Evolutionary conservation across 2,329 filamentous ascomycete genomes (phyloP).

Genomic region (Aspergillus sp.): DNA sequence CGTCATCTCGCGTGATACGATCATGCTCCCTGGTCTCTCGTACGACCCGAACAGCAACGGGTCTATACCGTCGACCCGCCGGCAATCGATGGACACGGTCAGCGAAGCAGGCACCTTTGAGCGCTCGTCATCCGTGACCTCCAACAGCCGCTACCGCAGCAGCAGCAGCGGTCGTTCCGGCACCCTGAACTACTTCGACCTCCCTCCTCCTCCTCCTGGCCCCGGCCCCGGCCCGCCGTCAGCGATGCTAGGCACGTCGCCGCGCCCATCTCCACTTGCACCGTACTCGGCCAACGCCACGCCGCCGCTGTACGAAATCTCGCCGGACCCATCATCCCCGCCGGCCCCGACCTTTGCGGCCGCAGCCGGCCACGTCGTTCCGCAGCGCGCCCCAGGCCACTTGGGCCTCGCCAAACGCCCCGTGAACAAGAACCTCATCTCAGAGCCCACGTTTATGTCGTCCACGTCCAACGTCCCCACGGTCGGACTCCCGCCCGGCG

Average conservation of each 20-base stretch:
- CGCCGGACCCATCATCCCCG: slow-evolving; percentile 36
- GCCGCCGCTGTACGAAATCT: slow-evolving; percentile 42
- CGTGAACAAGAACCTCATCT: slow-evolving; percentile 54
- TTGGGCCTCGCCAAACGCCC: slow-evolving; percentile 45
- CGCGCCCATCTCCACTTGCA: slow-evolving; percentile 39
- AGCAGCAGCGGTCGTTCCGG: slow-evolving; percentile 33
- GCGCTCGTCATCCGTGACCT: slow-evolving; percentile 27
- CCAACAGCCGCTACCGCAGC: slow-evolving; percentile 32
- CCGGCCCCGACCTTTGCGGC: slow-evolving; percentile 17
- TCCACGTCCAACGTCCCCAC: slow-evolving; percentile 52
- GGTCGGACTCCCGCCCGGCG: slow-evolving; percentile 49
- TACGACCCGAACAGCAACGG: slow-evolving; percentile 14
- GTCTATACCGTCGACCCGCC: slow-evolving; percentile 27
- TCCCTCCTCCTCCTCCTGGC: slow-evolving; percentile 20
- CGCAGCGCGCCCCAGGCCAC: slow-evolving; percentile 23
- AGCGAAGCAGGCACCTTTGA: slow-evolving; percentile 12
- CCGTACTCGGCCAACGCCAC: slow-evolving; percentile 47
- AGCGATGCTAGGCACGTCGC: slow-evolving; percentile 26
- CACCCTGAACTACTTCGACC: slow-evolving; percentile 28
- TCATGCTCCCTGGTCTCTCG: slow-evolving; percentile 17
- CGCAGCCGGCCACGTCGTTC: slow-evolving; percentile 13
- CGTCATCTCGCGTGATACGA: slow-evolving; percentile 22
- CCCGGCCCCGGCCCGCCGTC: slow-evolving; percentile 4
- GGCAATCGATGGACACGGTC: slow-evolving; percentile 28
- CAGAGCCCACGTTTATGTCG: slow-evolving; percentile 48